These are phyloP conservation scores for Xylaria sp. DNA, from an alignment of 2,329 filamentous ascomycete species.

Conservation along the genomic window DNA sequence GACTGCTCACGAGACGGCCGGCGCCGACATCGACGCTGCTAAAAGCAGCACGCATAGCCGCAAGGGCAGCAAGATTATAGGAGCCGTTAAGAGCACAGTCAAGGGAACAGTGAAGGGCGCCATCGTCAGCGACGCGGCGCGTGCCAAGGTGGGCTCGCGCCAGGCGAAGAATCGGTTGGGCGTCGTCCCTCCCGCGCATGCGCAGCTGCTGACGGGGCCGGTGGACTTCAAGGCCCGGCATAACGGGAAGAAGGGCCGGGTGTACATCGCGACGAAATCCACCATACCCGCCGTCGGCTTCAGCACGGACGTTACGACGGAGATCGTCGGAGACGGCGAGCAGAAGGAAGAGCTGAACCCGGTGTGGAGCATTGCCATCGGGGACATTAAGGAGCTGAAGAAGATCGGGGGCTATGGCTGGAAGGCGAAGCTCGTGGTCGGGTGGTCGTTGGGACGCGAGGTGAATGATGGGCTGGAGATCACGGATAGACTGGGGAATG, in stretches of 20 bases:
- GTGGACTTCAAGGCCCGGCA: slow-evolving; percentile 80
- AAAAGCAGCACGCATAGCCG: slow-evolving; percentile 56
- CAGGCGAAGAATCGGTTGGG: slow-evolving; percentile 78
- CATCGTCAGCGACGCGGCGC: slow-evolving; percentile 76
- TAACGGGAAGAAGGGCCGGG: slow-evolving; percentile 76
- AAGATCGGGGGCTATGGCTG: slow-evolving; percentile 86
- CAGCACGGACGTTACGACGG: slow-evolving; percentile 65
- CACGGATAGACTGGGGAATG: slow-evolving; percentile 64
- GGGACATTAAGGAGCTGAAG: slow-evolving; percentile 77
- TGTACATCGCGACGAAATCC: slow-evolving; percentile 74
- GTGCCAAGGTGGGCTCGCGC: slow-evolving; percentile 70
- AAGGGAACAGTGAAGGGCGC: slow-evolving; percentile 79
- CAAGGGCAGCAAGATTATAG: slow-evolving; percentile 62
- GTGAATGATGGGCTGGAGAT: slow-evolving; percentile 81
- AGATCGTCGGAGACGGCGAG: slow-evolving; percentile 55
- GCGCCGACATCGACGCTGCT: slow-evolving; percentile 61
- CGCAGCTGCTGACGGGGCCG: slow-evolving; percentile 68
- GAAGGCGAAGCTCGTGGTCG: slow-evolving; percentile 85
- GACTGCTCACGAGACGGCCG: slow-evolving; percentile 51
- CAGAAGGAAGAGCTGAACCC: slow-evolving; percentile 67
- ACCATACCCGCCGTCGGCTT: slow-evolving; percentile 77
- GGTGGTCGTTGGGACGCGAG: slow-evolving; percentile 79
- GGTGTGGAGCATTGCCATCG: slow-evolving; percentile 75
- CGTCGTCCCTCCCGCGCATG: slow-evolving; percentile 66
- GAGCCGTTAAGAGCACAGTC: slow-evolving; percentile 75